A percentile compares a stretch with the other conserved stretches of the same genome.
phyloP scores from a whole-genome alignment of 1,284 basidiomycete species.

The Athelia sp. region DNA sequence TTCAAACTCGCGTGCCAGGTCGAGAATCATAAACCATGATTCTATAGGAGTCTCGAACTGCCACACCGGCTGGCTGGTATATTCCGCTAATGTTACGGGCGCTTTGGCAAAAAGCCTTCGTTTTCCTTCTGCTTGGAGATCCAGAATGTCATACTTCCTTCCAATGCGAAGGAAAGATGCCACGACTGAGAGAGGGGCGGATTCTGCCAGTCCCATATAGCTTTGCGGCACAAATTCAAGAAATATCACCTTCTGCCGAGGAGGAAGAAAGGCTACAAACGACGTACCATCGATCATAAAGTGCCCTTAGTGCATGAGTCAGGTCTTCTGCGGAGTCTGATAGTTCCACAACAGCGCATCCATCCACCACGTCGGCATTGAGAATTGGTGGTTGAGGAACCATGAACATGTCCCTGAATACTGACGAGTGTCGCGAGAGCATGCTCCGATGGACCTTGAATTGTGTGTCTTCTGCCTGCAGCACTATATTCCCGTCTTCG shows the following conservation, averaged over 20 bases:
- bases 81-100: not conserved
- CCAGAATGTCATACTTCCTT: not conserved
- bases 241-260: not conserved
- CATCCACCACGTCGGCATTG: constrained; percentile 14
- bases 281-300: constrained; percentile 17
- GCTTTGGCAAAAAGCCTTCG: not conserved
- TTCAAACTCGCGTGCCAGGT: not conserved
- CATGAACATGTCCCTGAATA: constrained; percentile 19
- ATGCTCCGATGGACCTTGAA: constrained; percentile 17
- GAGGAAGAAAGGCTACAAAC: constrained; percentile 1
- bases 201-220: not conserved
- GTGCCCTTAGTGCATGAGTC: constrained; percentile 20
- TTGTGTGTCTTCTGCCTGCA: constrained; percentile 15
- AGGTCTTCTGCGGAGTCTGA: constrained; percentile 17
- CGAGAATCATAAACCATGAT: not conserved
- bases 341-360: constrained; percentile 18
- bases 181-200: not conserved
- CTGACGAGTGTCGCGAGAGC: constrained; percentile 11
- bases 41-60: no score
- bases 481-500: constrained; percentile 19
- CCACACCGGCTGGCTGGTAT: not conserved
- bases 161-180: not conserved
- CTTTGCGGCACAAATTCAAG: not conserved
- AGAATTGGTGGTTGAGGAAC: constrained; percentile 5
- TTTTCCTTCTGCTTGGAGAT: not conserved